Conservation (phyloP, 148 eudicot species). For the Spergularia bocconei region DNA sequence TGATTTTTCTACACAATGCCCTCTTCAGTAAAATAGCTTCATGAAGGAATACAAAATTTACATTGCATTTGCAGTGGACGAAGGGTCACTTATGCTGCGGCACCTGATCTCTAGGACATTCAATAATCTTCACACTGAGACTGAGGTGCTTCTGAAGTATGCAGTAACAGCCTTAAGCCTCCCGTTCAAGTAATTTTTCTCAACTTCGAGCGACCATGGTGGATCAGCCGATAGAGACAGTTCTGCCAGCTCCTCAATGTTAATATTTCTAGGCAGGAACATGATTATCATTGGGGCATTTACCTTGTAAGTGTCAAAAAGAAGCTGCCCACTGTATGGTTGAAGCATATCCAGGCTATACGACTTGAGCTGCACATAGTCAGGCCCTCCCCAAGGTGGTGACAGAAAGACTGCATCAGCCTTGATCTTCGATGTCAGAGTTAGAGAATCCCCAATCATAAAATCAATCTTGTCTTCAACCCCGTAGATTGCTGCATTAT, state of each 20-base stretch:
- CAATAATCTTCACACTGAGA: constrained; percentile 7
- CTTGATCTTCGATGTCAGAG: constrained; percentile 56
- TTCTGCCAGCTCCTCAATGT: constrained; percentile 77
- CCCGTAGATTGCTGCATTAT: constrained; percentile 85
- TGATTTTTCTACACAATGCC: too few species aligned
- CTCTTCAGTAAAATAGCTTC: too few species aligned
- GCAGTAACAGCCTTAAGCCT: constrained; percentile 89
- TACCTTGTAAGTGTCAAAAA: constrained; percentile 54
- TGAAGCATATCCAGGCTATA: constrained; percentile 76
- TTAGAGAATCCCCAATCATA: constrained; percentile 63
- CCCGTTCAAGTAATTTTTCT: constrained; percentile 79
- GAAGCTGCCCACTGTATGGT: constrained; percentile 68
- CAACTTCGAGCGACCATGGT: constrained; percentile 94
- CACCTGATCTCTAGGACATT: background rate
- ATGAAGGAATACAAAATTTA: too few species aligned
- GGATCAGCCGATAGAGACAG: constrained; percentile 57
- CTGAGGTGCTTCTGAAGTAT: constrained; percentile 49
- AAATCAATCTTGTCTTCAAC: constrained; percentile 73
- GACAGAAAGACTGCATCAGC: constrained; percentile 79
- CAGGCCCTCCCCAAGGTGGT: constrained; percentile 99
- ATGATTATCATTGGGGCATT: constrained; percentile 64
- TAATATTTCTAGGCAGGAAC: constrained; percentile 91
- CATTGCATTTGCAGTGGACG: too few species aligned
- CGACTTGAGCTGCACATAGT: constrained; percentile 49
- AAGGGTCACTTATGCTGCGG: background rate